These are phyloP conservation scores for Echinochloa phyllopogon DNA, from an alignment of 176 grass and related monocot species.

Conservation along the genomic window DNA sequence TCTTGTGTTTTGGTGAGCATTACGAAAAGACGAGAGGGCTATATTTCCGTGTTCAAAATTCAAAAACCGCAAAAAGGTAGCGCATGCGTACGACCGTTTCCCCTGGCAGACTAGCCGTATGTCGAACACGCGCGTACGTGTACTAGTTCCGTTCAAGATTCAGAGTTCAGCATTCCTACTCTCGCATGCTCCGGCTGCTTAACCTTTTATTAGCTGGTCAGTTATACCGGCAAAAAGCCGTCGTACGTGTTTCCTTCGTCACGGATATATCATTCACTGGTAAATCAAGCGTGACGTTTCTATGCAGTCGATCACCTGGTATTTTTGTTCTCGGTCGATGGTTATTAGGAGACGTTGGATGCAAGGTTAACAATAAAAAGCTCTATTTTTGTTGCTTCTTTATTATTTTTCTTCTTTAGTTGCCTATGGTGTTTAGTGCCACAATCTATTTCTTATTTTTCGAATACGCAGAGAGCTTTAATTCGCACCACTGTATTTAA, in stretches of 20 bases:
- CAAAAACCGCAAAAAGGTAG: background rate
- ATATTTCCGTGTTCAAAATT: background rate
- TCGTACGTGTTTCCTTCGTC: background rate
- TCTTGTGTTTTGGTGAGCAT: background rate
- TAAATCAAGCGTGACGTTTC: background rate
- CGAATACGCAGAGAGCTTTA: no score
- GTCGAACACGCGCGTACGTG: slow-evolving; percentile 34
- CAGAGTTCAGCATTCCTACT: slow-evolving; percentile 10
- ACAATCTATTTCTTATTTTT: no score
- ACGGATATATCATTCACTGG: background rate
- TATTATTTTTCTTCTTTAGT: no score
- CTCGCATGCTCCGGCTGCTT: background rate
- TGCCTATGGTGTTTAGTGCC: no score
- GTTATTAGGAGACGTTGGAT: no score
- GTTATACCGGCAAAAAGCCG: slow-evolving; percentile 12
- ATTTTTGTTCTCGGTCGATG: no score
- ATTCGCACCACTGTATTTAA: no score
- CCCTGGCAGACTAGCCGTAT: background rate
- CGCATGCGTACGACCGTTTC: slow-evolving; percentile 27
- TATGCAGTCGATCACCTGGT: no score
- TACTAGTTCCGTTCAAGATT: background rate
- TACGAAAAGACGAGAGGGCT: background rate
- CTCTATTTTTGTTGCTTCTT: no score
- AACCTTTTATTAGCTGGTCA: background rate
- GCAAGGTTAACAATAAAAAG: no score